phyloP scores from a whole-genome alignment of 768 basidiomycete species.

The Pisolithus tinctorius region DNA sequence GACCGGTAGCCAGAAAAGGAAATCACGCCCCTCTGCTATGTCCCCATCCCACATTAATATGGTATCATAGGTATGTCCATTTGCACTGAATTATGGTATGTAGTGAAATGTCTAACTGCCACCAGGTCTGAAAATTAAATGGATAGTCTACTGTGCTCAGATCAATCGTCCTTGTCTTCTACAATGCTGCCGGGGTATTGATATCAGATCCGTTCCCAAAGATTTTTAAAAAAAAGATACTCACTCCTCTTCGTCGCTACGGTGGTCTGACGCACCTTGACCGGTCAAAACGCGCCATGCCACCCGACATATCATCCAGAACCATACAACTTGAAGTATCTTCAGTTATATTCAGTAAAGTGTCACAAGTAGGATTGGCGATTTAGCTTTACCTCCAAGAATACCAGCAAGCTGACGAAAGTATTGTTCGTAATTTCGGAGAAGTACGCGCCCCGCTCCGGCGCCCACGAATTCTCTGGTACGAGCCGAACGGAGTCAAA shows the following conservation, averaged over 20 bases:
- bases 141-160: conserved; percentile 12
- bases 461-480: conserved; percentile 48
- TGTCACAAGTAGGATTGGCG: not conserved
- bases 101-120: conserved; percentile 18
- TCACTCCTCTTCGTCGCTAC: conserved; percentile 81
- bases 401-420: conserved; percentile 51
- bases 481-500: conserved; percentile 45
- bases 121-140: conserved; percentile 18
- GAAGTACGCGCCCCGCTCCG: conserved; percentile 49
- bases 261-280: conserved; percentile 69
- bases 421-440: conserved; percentile 35
- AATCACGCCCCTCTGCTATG: conserved; percentile 10
- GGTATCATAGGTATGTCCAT: not conserved
- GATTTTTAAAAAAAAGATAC: conserved; percentile 7
- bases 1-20: conserved; percentile 21
- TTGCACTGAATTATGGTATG: conserved; percentile 22
- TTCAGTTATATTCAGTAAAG: conserved; percentile 22
- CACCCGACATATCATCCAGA: conserved; percentile 75
- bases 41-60: not conserved
- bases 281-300: conserved; percentile 74
- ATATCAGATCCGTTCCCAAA: conserved; percentile 6
- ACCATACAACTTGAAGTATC: conserved; percentile 81
- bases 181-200: conserved; percentile 7
- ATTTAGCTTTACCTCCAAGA: conserved; percentile 49
- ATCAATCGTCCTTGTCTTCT: conserved; percentile 22